Evolutionary conservation across 2,329 filamentous ascomycete species (phyloP).

Genomic region (Trichoderma sp.): DNA sequence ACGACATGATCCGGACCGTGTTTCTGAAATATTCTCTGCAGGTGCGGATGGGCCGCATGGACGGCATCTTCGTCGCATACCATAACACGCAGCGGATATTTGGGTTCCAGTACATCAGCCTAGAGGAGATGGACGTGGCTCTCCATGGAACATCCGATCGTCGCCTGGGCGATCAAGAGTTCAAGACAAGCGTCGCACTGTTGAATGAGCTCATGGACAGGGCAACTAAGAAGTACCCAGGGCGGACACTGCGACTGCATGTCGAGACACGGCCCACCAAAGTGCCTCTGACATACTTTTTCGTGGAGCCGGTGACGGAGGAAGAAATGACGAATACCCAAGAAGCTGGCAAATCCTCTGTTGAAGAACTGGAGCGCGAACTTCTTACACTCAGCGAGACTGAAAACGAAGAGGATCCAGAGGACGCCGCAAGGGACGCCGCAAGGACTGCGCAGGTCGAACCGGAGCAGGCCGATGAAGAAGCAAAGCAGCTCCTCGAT

Average conservation of each 20-base stretch:
- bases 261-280: conserved; percentile 71
- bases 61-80: conserved; percentile 95
- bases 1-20: conserved; percentile 91
- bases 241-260: conserved; percentile 74
- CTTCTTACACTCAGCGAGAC: conserved; percentile 55
- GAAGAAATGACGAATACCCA: conserved; percentile 76
- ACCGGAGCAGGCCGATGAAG: conserved; percentile 33
- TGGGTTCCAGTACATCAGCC: conserved; percentile 90
- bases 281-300: conserved; percentile 79
- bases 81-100: conserved; percentile 96
- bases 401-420: conserved; percentile 36
- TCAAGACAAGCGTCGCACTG: conserved; percentile 76
- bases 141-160: conserved; percentile 76
- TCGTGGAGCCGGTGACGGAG: conserved; percentile 79
- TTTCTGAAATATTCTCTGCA: conserved; percentile 97
- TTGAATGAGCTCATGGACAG: conserved; percentile 78
- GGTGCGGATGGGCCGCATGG: conserved; percentile 96
- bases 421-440: conserved; percentile 26
- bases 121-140: conserved; percentile 85
- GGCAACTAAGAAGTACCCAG: conserved; percentile 74
- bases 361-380: conserved; percentile 68
- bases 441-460: conserved; percentile 32
- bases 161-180: conserved; percentile 77
- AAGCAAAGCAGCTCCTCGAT: conserved; percentile 32
- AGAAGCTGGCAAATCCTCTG: conserved; percentile 61